Evolutionary conservation across 805 yeast species (phyloP), one percentile per base, ranked within the genome.

Genomic region (Saturnispora kantuleensis): DNA sequence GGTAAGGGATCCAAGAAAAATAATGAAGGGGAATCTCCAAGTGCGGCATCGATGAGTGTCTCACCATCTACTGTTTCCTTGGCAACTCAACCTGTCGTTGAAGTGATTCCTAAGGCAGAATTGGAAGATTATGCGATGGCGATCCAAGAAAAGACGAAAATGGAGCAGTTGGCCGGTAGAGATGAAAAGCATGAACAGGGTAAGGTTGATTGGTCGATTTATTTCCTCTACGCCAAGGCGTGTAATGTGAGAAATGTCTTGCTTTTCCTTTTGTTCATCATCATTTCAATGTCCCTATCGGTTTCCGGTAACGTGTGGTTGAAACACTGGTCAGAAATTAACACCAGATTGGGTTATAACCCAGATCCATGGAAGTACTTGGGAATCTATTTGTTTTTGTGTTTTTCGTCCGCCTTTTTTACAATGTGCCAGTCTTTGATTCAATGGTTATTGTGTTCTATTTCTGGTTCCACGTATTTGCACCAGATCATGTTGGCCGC

Each of bases 281-380:
- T 82, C n/a, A 39, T 73, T 5, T 71, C 85, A 0, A 82, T 77
- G 73, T 58, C 71, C 10, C 56, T 79, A 41, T 73, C 79, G 46
- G 90, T 86, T 41, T 66, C 67, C 38, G 79, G 88, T 32, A 88
- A 81, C 59, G 76, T 90, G 44, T 93, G 99, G 99, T 75, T 93
- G 56, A 93, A 93, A 62, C 86, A 86, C 62, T 93, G 98, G 98
- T 85, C 97, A 10, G 99, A 93, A 60, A 76, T 83, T 17, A 93
- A 90, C 58, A 73, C 89, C 3, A 65, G 62, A 37, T 59, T 65
- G 33, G 90, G 88, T 21, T 65, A 65, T 46, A 90, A 90, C 59
- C 95, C 95, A 2, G 60, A 78, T 47, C 77, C 84, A n/a, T 67
- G 67, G 44, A 76, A 64, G 56, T 93, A 88, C 55, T 68, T 93